These are phyloP conservation scores for Nannizziopsis barbatae DNA, from an alignment of 2,329 filamentous ascomycete species.

Conservation along the genomic window DNA sequence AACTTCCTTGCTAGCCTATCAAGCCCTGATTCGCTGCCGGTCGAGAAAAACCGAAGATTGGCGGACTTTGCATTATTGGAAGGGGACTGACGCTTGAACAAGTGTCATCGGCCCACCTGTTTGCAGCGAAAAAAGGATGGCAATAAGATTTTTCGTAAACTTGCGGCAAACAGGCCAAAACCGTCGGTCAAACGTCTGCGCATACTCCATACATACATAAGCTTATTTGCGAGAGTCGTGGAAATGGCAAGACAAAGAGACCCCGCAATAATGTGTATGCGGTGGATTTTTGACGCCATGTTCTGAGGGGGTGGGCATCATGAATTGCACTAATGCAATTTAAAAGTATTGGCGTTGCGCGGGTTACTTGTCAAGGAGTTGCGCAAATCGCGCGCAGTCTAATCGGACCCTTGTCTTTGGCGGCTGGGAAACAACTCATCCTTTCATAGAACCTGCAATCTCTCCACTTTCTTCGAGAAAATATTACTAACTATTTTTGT, in stretches of 20 bases:
- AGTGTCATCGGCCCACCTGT: constrained; percentile 9
- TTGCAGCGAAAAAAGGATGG: constrained; percentile 5
- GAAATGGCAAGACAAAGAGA: constrained; percentile 2
- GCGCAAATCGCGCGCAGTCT: constrained; percentile 14
- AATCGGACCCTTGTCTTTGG: background rate
- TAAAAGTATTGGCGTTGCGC: constrained; percentile 11
- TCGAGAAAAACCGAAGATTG: constrained; percentile 26
- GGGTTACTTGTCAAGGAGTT: constrained; percentile 12
- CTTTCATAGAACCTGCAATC: constrained; percentile 1
- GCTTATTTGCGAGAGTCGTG: background rate
- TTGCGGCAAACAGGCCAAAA: constrained; percentile 7
- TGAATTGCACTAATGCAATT: constrained; percentile 16
- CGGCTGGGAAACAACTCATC: constrained; percentile 1
- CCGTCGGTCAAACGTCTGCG: constrained; percentile 8
- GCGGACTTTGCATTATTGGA: constrained; percentile 12
- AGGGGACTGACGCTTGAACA: constrained; percentile 9
- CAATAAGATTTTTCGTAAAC: constrained; percentile 1
- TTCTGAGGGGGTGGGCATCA: background rate
- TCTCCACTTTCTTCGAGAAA: constrained; percentile 5
- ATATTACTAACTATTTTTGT: background rate
- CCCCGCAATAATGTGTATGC: constrained; percentile 9
- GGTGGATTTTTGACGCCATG: constrained; percentile 3
- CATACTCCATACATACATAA: background rate
- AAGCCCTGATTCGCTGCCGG: constrained; percentile 30
- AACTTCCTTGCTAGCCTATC: constrained; percentile 41